Percentiles rank a stretch among this genome's conserved stretches.
Conservation (phyloP, 75 land plant genomes). For the Pseudotsuga menziesii region DNA sequence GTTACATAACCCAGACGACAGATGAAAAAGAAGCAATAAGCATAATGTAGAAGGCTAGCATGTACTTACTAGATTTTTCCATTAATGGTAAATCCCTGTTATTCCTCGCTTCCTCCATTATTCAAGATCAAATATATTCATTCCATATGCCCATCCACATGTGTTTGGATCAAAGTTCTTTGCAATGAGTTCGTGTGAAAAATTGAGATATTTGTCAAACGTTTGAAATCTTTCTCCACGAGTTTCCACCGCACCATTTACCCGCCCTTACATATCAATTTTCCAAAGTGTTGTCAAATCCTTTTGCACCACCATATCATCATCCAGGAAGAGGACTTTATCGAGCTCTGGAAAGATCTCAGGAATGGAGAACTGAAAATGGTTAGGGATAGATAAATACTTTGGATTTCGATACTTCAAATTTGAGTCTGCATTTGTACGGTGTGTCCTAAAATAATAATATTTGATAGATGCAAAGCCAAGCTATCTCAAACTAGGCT, state of each 20-base stretch:
- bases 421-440: conserved; percentile 43
- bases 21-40: too few relatives aligned
- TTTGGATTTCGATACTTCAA: conserved; percentile 67
- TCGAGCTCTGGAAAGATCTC: conserved; percentile 54
- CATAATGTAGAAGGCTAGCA: too few relatives aligned
- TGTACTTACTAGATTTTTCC: too few relatives aligned
- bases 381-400: conserved; percentile 65
- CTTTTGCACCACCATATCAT: conserved; percentile 59
- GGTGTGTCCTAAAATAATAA: conserved; percentile 54
- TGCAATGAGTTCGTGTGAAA: conserved; percentile 75
- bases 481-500: conserved; percentile 59
- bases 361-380: conserved; percentile 65
- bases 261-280: conserved; percentile 45
- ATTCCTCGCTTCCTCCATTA: conserved; percentile 81
- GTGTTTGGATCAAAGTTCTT: conserved; percentile 73
- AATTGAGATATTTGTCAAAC: conserved; percentile 85
- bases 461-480: conserved; percentile 54
- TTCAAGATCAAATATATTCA: conserved; percentile 84
- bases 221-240: conserved; percentile 38
- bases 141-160: conserved; percentile 96
- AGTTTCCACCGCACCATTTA: conserved; percentile 46
- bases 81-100: too few relatives aligned
- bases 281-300: conserved; percentile 45
- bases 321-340: conserved; percentile 55
- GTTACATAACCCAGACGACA: too few relatives aligned